phyloP scores from a whole-genome alignment of 305 asterid species.

The Plantago coronopus region DNA sequence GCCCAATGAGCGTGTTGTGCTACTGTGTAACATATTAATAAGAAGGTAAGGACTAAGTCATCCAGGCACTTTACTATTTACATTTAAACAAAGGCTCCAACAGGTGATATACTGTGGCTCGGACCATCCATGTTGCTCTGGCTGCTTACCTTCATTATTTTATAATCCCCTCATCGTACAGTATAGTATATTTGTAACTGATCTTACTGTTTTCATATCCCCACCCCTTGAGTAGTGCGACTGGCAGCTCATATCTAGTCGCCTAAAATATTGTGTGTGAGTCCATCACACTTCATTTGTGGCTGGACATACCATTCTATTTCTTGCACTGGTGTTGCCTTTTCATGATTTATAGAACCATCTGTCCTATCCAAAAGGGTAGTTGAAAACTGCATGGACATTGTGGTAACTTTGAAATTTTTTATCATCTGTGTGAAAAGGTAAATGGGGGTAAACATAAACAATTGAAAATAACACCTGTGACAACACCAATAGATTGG shows the following conservation, averaged over 20 bases:
- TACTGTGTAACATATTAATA: constrained; percentile 75
- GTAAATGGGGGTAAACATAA: background rate
- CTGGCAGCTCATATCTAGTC: background rate
- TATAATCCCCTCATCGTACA: too few relatives aligned
- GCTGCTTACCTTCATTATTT: background rate
- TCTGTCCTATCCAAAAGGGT: background rate
- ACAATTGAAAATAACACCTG: background rate
- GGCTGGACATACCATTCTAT: background rate
- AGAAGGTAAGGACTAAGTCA: constrained; percentile 53
- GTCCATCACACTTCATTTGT: too few relatives aligned
- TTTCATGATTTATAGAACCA: background rate
- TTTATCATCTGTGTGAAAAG: too few relatives aligned
- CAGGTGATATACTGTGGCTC: constrained; percentile 4
- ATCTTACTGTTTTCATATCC: background rate
- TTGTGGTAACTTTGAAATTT: too few relatives aligned
- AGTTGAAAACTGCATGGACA: background rate
- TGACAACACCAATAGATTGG: background rate
- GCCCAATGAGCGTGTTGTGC: constrained; percentile 78
- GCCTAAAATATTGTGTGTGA: too few relatives aligned
- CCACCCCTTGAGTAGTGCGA: background rate
- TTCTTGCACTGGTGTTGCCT: background rate
- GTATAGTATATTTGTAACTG: background rate
- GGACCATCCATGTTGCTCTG: background rate
- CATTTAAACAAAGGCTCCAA: constrained; percentile 13
- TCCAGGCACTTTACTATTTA: constrained; percentile 11